Base-by-base conservation (phyloP, 768 basidiomycete species). In the Coprinellus aureogranulatus region DNA sequence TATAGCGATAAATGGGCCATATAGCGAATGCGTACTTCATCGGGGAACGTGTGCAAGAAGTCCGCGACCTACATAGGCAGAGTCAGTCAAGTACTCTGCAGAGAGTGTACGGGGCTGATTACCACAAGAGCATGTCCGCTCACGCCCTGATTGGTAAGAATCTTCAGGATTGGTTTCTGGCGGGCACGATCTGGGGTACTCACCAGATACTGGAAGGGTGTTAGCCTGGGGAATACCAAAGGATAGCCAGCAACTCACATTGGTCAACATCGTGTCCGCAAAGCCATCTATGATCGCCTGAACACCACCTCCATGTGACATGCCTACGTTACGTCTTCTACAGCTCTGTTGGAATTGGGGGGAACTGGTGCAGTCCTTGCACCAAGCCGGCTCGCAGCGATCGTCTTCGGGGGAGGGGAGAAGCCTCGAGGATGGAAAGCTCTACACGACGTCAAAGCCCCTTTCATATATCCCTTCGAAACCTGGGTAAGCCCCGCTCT, bases 1-100 rank as follows among this genome's bases (percentile, higher is more conserved):
- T 3, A 11, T 22, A 34, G 18, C 16, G 18, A 16, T 22, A 25
- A 22, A 20, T 20, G 27, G 3, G 9, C 14, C 31, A 9, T 9
- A 16, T 5, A n/a, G 20, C 9, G 41, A 22, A 22, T 1, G 3
- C 31, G n/a, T 20, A 52, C 50, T 22, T 52, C 50, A 37, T 30
- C 30, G 12, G 50, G 50, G 22, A 52, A 52, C 22, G 50, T 52
- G 20, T 52, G 18, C 27, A 52, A 34, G 34, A 52, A 52, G n/a
- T 52, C 50, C n/a, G 31, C 30, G n/a, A 52, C 34, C 50, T 52
- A 12, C 9, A 1, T 26, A 28, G 27, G 4, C 9, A 25, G 48
- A 18, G 25, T 48, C 27, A 28, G 16, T 31, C 9, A 30, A 49
- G 18, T 9, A 23, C 18, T 48, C n/a, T 12, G 5, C 20, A 12